Percentiles rank a stretch among this genome's conserved stretches.
Evolutionary conservation across 176 grass and related monocot species (phyloP).

Genomic region (Oryza meridionalis): DNA sequence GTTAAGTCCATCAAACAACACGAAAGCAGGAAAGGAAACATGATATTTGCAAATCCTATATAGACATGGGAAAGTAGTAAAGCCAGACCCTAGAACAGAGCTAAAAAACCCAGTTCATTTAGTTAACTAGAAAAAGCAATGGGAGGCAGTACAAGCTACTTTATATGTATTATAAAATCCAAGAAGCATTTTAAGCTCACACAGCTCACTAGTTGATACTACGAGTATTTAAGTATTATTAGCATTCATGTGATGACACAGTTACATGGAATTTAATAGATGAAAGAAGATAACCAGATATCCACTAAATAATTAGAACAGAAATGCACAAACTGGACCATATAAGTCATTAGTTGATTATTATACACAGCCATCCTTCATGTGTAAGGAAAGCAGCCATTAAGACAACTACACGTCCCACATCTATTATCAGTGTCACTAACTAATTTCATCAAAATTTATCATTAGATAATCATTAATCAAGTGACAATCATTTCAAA

Average conservation of each 20-base stretch:
- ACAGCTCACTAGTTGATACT: background rate
- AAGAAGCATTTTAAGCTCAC: background rate
- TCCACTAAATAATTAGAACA: slow-evolving; percentile 3
- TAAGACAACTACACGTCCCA: background rate
- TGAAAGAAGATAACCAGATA: background rate
- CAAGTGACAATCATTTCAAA: background rate
- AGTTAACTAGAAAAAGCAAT: slow-evolving; percentile 8
- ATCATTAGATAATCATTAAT: slow-evolving; percentile 1
- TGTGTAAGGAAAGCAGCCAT: slow-evolving; percentile 9
- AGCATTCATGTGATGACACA: background rate
- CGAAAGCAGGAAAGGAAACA: slow-evolving; percentile 6
- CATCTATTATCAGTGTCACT: background rate
- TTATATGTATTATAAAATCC: slow-evolving; percentile 7
- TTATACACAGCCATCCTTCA: background rate
- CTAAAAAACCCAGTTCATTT: slow-evolving; percentile 24
- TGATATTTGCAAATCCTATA: slow-evolving; percentile 29
- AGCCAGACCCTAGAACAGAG: slow-evolving; percentile 10
- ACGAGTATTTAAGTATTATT: background rate
- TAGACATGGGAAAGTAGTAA: slow-evolving; percentile 6
- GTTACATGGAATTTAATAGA: background rate
- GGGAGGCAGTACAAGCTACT: background rate
- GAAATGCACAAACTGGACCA: background rate
- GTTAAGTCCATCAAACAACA: slow-evolving; percentile 24
- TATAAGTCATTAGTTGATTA: slow-evolving; percentile 27
- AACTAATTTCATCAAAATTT: background rate